A percentile compares a stretch with the other conserved stretches of the same genome.
Evolutionary conservation across 2,329 filamentous ascomycete genomes (phyloP).

Genomic region (Ascocoryne sarcoides): DNA sequence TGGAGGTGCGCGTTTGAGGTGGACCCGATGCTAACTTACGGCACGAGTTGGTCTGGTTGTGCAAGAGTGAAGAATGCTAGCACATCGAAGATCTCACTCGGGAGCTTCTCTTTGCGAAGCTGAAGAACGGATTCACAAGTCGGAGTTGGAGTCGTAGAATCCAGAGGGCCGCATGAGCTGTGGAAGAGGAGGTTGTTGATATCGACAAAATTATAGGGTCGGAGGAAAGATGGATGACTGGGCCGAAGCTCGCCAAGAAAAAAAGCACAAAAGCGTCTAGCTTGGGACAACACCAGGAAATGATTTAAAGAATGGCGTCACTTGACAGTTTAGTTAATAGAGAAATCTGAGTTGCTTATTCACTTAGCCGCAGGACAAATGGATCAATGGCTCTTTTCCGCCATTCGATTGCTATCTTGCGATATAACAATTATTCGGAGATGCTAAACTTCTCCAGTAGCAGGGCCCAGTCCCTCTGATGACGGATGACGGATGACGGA

Average conservation of each 20-base stretch:
- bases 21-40: background rate
- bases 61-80: conserved; percentile 2
- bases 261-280: background rate
- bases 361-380: no score
- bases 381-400: background rate
- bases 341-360: no score
- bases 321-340: no score
- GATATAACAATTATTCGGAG: no score
- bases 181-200: conserved; percentile 1
- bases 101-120: conserved; percentile 48
- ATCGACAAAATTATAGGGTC: conserved; percentile 1
- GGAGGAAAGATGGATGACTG: background rate
- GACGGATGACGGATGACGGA: no score
- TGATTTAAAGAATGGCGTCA: no score
- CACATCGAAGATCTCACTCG: conserved; percentile 9
- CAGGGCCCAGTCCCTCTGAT: no score
- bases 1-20: conserved; percentile 13
- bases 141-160: background rate
- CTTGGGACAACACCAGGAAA: no score
- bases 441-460: no score
- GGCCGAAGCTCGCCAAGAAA: background rate
- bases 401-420: background rate
- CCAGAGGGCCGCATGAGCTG: conserved; percentile 1
- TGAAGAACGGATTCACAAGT: conserved; percentile 57
- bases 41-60: background rate